Percentiles rank a stretch among this genome's conserved stretches.
These are phyloP conservation scores for Guillardia theta DNA, from an alignment of 78 protist species.

Conservation along the genomic window DNA sequence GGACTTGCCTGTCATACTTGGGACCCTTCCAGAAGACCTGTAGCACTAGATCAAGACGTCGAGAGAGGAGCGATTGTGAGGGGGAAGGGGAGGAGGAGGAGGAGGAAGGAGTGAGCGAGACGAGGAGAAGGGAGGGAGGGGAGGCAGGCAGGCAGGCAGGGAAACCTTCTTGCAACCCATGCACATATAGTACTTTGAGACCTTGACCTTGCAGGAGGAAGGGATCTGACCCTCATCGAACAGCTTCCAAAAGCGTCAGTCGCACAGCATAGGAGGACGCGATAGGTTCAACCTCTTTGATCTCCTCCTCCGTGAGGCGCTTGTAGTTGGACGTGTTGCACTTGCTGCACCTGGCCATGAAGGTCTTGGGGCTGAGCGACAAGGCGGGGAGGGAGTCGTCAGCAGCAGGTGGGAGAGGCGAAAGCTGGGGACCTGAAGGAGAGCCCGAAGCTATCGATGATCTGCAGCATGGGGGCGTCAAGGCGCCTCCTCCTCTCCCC, in stretches of 20 bases:
- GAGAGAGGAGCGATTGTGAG: neutral
- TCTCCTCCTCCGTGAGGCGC: neutral
- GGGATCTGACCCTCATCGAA: neutral
- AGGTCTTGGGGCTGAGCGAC: neutral
- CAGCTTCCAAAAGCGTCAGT: neutral
- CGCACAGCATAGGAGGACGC: neutral
- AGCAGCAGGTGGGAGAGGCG: neutral
- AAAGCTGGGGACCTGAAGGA: neutral
- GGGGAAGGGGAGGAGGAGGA: neutral
- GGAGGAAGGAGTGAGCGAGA: neutral
- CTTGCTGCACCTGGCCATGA: neutral
- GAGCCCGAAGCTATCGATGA: neutral
- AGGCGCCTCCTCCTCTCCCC: no score
- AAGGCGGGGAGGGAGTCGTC: neutral
- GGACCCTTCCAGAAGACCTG: neutral
- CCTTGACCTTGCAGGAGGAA: neutral
- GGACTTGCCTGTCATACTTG: no score
- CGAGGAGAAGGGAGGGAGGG: neutral
- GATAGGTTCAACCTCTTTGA: neutral
- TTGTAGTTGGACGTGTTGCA: conserved; percentile 1
- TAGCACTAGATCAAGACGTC: neutral
- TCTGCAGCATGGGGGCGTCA: no score
- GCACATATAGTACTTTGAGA: neutral
- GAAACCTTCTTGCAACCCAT: neutral
- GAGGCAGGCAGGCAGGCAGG: no score